Evolutionary conservation across 306 rosid species (phyloP), one percentile per base, ranked within the genome.

Genomic region (Calophaca sinica): DNA sequence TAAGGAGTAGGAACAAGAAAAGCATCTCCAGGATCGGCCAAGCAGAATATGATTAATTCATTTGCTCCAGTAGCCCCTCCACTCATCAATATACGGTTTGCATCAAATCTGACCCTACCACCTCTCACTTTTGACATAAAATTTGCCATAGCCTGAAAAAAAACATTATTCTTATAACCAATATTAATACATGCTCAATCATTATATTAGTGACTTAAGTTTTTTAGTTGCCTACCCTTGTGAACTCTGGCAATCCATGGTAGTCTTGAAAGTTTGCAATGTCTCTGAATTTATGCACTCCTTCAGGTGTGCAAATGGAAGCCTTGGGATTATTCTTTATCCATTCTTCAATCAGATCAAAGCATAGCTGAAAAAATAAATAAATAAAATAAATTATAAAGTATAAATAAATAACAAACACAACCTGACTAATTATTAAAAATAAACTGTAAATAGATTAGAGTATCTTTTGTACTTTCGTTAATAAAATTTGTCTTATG

Each of bases 41-140:
- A 79, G 59, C 98, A 94, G 69, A 94, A 94, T 84, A 88, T 91
- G 70, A 94, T 55, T 52, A 81, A 66, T 79, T 94, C 98, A 20
- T 89, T 91, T 11, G 96, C 98, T 0, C 98, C 98, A 3, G 98
- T 94, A 2, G 98, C 98, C 6, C 98, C 98, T 2, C 98, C 98
- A 59, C 91, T 77, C 98, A 94, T 91, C 70, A 94, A 74, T 70
- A 94, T 75, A 6, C 98, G 87, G 42, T 77, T 62, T 0, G 96
- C 89, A 79, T 91, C 93, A 80, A 87, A 94, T 74, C 14, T 77
- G 39, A 88, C 97, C 36, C 93, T 85, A 20, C 88, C 92, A 35
- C 97, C 97, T 79, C 98, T 90, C 59, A 76, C 90, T 77, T 78
- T 91, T 7, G 89, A 89, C 98, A 94, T 94, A 64, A 87, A 94